Percentiles rank a stretch among this genome's conserved stretches.
phyloP scores from a whole-genome alignment of 768 basidiomycete genomes.

The Collybia sordida region DNA sequence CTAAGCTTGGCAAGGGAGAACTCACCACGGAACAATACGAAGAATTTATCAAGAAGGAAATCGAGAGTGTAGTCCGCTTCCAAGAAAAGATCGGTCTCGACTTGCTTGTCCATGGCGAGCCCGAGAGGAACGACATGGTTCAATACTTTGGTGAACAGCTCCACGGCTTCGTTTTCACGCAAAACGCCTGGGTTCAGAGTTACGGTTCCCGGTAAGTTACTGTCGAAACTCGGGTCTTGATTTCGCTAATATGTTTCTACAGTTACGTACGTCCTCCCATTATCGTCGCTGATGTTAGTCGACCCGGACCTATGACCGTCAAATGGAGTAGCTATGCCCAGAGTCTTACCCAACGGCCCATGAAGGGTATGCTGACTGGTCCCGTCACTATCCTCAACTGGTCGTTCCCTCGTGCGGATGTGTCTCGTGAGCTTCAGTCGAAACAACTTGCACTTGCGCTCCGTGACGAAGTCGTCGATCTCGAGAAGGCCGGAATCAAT shows the following conservation, averaged over 20 bases:
- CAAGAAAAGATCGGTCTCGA: constrained; percentile 97
- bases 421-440: constrained; percentile 93
- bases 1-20: constrained; percentile 91
- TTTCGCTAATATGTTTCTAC: constrained; percentile 7
- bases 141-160: constrained; percentile 99
- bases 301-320: constrained; percentile 91
- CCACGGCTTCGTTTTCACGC: constrained; percentile 95
- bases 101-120: constrained; percentile 97
- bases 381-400: constrained; percentile 99
- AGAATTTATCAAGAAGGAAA: constrained; percentile 97
- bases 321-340: constrained; percentile 97
- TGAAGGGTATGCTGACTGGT: constrained; percentile 99
- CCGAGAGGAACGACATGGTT: constrained; percentile 99
- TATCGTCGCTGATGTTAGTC: constrained; percentile 96
- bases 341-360: constrained; percentile 87
- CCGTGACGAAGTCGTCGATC: constrained; percentile 96
- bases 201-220: constrained; percentile 87
- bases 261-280: constrained; percentile 98
- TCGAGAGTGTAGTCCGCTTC: constrained; percentile 90
- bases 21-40: constrained; percentile 87
- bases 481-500: constrained; percentile 93
- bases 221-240: not conserved
- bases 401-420: constrained; percentile 99
- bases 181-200: constrained; percentile 99
- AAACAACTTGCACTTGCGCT: constrained; percentile 98